phyloP scores from a whole-genome alignment of 1,284 basidiomycete genomes.

The Mycena sp. region DNA sequence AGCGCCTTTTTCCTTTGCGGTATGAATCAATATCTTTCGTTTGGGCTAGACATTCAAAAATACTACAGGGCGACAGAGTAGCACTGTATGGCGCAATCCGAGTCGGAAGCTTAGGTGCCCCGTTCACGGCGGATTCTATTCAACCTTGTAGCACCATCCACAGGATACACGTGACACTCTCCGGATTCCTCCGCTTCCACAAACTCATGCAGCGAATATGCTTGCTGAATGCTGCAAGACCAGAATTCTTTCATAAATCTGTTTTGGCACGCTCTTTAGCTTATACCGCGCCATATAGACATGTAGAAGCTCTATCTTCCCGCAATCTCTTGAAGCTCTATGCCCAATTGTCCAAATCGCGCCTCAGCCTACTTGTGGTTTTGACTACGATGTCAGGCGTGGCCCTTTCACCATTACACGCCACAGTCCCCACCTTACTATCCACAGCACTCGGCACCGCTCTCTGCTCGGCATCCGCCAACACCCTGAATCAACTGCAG shows the following conservation, averaged over 20 bases:
- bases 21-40: neutral
- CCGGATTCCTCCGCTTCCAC: neutral
- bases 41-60: neutral
- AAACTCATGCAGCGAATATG: constrained; percentile 20
- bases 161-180: neutral
- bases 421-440: constrained; percentile 85
- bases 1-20: constrained; percentile 5
- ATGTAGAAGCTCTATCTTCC: constrained; percentile 9
- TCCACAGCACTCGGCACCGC: constrained; percentile 91
- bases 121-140: neutral
- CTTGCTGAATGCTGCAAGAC: constrained; percentile 11
- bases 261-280: neutral
- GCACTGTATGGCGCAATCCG: constrained; percentile 4
- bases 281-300: neutral
- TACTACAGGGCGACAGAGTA: constrained; percentile 2
- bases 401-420: constrained; percentile 89
- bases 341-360: constrained; percentile 87
- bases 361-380: constrained; percentile 89
- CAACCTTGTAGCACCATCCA: neutral
- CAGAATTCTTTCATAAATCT: constrained; percentile 22
- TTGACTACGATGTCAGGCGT: constrained; percentile 94
- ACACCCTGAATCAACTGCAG: constrained; percentile 94
- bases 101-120: neutral
- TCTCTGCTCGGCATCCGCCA: constrained; percentile 93
- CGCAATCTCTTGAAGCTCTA: constrained; percentile 73